A percentile compares a stretch with the other conserved stretches of the same genome.
Conservation (phyloP, 106 monocot species). For the Xerophyta viscosa region DNA sequence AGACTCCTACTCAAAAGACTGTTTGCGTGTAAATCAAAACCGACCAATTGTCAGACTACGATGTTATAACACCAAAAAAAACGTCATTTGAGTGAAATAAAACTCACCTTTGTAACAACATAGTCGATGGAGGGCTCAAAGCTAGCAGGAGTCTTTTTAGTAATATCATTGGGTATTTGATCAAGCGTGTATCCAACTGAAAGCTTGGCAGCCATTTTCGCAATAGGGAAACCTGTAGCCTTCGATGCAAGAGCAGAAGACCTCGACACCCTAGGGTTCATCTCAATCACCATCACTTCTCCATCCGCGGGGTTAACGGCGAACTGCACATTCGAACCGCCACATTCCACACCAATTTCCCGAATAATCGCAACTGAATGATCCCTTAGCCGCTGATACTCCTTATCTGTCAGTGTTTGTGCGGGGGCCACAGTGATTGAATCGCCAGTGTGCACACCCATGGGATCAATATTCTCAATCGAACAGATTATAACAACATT, state of each 20-base stretch:
- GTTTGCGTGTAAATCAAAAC: no score
- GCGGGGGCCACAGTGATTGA: constrained; percentile 96
- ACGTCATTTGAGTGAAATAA: not conserved
- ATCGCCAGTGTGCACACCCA: constrained; percentile 97
- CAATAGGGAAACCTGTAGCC: constrained; percentile 97
- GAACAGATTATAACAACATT: constrained; percentile 98
- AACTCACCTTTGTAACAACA: constrained; percentile 83
- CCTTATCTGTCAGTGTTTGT: constrained; percentile 92
- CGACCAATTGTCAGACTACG: no score
- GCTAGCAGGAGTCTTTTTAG: constrained; percentile 97
- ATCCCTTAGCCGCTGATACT: constrained; percentile 93
- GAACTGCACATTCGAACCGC: constrained; percentile 98
- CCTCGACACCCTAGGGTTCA: constrained; percentile 96
- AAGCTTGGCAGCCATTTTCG: constrained; percentile 94
- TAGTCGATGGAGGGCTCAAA: constrained; percentile 98
- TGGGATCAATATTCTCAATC: constrained; percentile 93
- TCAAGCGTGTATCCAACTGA: constrained; percentile 94
- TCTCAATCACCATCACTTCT: constrained; percentile 99
- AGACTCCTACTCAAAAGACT: no score
- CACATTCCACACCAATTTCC: constrained; percentile 97
- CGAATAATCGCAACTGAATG: constrained; percentile 83
- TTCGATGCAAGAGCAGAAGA: constrained; percentile 92
- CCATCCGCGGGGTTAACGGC: constrained; percentile 90
- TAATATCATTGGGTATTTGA: constrained; percentile 98
- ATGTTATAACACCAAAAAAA: no score